Evolutionary conservation across 345 rosid species (phyloP), one percentile per base, ranked within the genome.

Genomic region (Trapa incisa): DNA sequence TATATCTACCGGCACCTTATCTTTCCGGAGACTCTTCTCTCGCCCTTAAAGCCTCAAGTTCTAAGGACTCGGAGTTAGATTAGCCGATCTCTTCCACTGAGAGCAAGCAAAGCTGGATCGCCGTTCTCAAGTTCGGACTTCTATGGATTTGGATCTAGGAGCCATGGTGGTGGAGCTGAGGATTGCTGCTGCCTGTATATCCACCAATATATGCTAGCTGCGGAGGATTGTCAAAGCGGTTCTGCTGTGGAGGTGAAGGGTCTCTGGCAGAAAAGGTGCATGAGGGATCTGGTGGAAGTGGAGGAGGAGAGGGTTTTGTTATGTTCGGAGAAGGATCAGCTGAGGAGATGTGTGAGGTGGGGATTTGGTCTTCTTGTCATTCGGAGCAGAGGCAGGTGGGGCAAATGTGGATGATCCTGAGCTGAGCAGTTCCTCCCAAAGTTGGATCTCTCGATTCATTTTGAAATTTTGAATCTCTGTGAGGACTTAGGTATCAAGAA

Each of bases 371-470:
- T 87, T n/a, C 70, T 87, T 75, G 71, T 82, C 43, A 87, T 84
- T 65, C 77, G 89, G 77, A 82, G 90, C 75, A 75, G 87, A 66
- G 87, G 86, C 73, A 66, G 92, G 56, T 83, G 94, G 92, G 91
- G 90, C 73, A 85, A 87, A 83, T 92, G 96, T 71, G 96, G 92
- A 53, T 92, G 85, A 87, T 76, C 65, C 64, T 69, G 67, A 64
- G 54, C 48, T 68, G 70, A 68, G 48, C 35, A 6, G 36, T 45
- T 11, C 48, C 48, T 45, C 12, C 11, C 8, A 68, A 37, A 45
- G 2, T 8, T 15, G 33, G 41, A 35, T 45, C 48, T 70, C n/a
- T 22, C 37, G 41, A 32, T 71, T 4, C 47, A 13, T 2, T 35
- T 56, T 63, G 61, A 32, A n/a, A 22, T 32, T 52, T 52, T 29